phyloP scores from a whole-genome alignment of 768 basidiomycete species.

The Suillus clintonianus region DNA sequence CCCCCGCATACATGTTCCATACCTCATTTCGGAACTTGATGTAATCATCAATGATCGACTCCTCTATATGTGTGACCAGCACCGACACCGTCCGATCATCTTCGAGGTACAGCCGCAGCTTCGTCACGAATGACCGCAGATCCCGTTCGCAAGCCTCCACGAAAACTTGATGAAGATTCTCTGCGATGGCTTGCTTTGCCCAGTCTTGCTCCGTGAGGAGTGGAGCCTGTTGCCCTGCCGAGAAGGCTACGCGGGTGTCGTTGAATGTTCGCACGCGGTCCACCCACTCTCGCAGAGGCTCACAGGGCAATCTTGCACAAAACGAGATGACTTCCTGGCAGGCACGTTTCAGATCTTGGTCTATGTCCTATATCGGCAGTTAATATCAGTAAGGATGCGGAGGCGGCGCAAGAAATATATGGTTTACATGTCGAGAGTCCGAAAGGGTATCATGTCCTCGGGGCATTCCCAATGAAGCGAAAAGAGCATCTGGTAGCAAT shows the following conservation, averaged over 20 bases:
- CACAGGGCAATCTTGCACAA: constrained; percentile 57
- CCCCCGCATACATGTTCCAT: constrained; percentile 47
- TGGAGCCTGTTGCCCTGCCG: constrained; percentile 16
- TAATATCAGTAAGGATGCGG: neutral
- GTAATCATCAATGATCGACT: constrained; percentile 76
- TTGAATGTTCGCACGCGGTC: constrained; percentile 46
- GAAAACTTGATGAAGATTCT: constrained; percentile 56
- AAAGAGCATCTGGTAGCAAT: constrained; percentile 65
- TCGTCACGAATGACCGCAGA: constrained; percentile 52
- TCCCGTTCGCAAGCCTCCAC: constrained; percentile 54
- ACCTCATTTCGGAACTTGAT: constrained; percentile 68
- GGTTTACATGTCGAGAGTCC: constrained; percentile 71
- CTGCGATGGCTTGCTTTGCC: constrained; percentile 52
- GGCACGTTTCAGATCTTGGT: constrained; percentile 77
- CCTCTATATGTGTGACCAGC: constrained; percentile 74
- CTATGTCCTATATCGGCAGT: constrained; percentile 63
- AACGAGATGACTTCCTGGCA: constrained; percentile 83
- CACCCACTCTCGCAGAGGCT: constrained; percentile 65
- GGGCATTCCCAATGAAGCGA: constrained; percentile 69
- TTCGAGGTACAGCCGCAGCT: constrained; percentile 77
- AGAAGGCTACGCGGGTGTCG: constrained; percentile 18
- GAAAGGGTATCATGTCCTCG: constrained; percentile 60
- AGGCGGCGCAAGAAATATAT: neutral
- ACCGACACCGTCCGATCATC: constrained; percentile 79
- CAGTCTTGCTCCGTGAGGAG: constrained; percentile 44